These are phyloP conservation scores for Euphorbia tirucalli DNA, from an alignment of 345 rosid genomes.

Conservation along the genomic window DNA sequence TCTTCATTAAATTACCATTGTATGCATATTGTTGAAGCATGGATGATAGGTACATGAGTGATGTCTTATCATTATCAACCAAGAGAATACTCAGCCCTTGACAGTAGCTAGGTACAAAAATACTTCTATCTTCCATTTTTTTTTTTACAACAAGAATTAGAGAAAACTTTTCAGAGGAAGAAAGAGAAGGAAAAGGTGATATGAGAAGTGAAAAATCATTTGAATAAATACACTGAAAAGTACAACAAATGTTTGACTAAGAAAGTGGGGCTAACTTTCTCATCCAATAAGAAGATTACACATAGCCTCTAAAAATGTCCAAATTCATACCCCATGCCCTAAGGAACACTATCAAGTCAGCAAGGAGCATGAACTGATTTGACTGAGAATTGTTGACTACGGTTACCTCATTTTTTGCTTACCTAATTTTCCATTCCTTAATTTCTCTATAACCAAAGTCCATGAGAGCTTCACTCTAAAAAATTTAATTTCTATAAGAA, in stretches of 20 bases:
- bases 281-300: background rate
- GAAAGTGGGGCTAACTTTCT: background rate
- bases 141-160: no score
- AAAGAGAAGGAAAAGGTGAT: background rate
- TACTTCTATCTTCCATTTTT: conserved; percentile 9
- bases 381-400: conserved; percentile 5
- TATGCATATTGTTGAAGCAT: conserved; percentile 37
- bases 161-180: no score
- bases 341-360: background rate
- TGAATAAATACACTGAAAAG: background rate
- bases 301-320: background rate
- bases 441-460: no score
- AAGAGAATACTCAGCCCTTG: conserved; percentile 30
- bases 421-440: background rate
- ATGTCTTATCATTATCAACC: conserved; percentile 42
- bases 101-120: no score
- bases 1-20: conserved; percentile 27
- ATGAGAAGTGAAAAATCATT: background rate
- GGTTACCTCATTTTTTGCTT: background rate
- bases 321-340: no score
- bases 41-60: conserved; percentile 30
- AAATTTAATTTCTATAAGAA: no score
- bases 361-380: background rate
- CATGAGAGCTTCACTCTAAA: no score
- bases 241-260: background rate